Conservation (phyloP, 805 yeast genomes). For the Kuraishia ogatae region DNA sequence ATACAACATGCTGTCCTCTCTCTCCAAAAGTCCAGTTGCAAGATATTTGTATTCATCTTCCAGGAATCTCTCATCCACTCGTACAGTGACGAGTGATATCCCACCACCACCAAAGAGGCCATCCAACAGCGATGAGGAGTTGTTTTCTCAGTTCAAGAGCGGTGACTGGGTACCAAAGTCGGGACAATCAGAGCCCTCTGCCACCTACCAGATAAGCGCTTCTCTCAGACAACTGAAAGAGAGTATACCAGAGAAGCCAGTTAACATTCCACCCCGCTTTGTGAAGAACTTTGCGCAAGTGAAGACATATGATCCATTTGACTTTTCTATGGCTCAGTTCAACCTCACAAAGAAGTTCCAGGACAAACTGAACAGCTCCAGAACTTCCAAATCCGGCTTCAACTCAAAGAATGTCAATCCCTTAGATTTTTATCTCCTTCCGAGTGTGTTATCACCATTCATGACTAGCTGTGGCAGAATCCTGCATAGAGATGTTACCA, state of each 20-base stretch:
- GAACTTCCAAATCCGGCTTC: constrained; percentile 14
- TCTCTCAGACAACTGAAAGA: neutral
- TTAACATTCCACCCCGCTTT: neutral
- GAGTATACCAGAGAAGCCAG: neutral
- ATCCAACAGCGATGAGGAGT: neutral
- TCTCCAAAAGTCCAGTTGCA: neutral
- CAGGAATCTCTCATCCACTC: neutral
- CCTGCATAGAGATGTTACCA: constrained; percentile 62
- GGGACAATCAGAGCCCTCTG: neutral
- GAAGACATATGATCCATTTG: constrained; percentile 71
- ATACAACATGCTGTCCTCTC: neutral
- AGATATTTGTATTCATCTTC: neutral
- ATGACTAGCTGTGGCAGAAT: constrained; percentile 70
- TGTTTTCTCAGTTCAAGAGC: neutral
- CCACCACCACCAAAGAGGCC: neutral
- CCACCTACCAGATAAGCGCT: neutral
- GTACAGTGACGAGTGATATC: neutral
- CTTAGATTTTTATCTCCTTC: constrained; percentile 60
- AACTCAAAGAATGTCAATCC: constrained; percentile 50
- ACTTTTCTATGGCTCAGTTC: constrained; percentile 55
- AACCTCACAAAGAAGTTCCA: constrained; percentile 36
- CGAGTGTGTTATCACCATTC: constrained; percentile 57
- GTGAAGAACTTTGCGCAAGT: constrained; percentile 40
- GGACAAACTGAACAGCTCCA: constrained; percentile 10
- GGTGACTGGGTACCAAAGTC: neutral